These are phyloP conservation scores for Leccinellum albellum DNA, from an alignment of 768 basidiomycete species.

Conservation along the genomic window DNA sequence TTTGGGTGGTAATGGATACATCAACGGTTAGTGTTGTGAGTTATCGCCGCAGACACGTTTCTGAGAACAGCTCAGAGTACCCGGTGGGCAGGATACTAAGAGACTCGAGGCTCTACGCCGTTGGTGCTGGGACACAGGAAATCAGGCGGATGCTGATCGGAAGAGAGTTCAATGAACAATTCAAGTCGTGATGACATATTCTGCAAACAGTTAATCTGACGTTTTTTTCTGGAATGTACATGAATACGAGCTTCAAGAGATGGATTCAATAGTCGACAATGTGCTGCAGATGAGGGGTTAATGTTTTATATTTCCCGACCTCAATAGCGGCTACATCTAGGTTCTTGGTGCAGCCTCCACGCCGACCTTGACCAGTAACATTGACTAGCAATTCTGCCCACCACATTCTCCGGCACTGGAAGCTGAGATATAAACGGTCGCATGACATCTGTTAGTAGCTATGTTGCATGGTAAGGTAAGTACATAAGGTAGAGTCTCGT, in stretches of 20 bases:
- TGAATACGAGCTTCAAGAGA: not conserved
- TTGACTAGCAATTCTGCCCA: too few relatives aligned
- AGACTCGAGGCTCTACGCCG: constrained; percentile 85
- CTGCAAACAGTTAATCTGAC: not conserved
- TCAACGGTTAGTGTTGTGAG: constrained; percentile 60
- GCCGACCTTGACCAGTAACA: too few relatives aligned
- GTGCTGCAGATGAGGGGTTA: not conserved
- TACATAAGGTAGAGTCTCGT: constrained; percentile 35
- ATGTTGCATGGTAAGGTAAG: too few relatives aligned
- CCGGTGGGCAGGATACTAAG: constrained; percentile 84
- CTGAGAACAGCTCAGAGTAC: constrained; percentile 58
- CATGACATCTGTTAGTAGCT: too few relatives aligned
- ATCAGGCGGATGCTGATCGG: constrained; percentile 93
- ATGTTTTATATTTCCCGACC: too few relatives aligned
- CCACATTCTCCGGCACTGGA: too few relatives aligned
- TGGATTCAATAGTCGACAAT: not conserved
- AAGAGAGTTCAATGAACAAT: constrained; percentile 82
- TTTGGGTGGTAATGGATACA: constrained; percentile 93
- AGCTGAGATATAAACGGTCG: too few relatives aligned
- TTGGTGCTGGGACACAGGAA: constrained; percentile 97
- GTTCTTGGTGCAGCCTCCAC: too few relatives aligned
- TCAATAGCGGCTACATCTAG: too few relatives aligned
- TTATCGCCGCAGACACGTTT: not conserved
- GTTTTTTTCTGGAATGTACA: not conserved
- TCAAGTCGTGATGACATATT: constrained; percentile 26